Conservation (phyloP, 2,329 filamentous ascomycete genomes). For the Botryosphaeria agaves region DNA sequence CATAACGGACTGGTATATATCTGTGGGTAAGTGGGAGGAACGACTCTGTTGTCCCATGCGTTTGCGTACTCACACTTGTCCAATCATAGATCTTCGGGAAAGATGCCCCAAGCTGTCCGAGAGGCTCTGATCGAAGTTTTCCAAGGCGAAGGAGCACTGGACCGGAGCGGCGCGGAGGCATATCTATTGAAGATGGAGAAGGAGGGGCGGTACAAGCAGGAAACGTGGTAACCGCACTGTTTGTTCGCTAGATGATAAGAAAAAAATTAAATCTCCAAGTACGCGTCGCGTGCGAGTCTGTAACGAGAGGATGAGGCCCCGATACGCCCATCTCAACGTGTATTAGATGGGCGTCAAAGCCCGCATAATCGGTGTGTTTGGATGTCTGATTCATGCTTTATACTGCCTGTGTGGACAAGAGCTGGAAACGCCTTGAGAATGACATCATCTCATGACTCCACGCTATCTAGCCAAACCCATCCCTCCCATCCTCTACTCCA, state of each 20-base stretch:
- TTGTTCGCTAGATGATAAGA: not conserved
- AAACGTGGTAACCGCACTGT: slow-evolving; percentile 48
- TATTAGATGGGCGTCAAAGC: not conserved
- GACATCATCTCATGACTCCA: no score
- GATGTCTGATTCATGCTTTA: no score
- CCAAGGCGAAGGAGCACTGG: slow-evolving; percentile 19
- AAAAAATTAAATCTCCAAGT: not conserved
- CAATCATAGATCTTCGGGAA: slow-evolving; percentile 38
- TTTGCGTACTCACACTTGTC: slow-evolving; percentile 1
- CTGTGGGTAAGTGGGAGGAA: slow-evolving; percentile 28
- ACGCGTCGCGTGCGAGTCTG: not conserved
- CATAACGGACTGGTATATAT: slow-evolving; percentile 37
- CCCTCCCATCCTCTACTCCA: slow-evolving; percentile 11
- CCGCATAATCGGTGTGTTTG: not conserved
- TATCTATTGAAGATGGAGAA: slow-evolving; percentile 43
- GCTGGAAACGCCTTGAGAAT: no score
- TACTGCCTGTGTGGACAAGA: no score
- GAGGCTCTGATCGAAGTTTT: slow-evolving; percentile 49
- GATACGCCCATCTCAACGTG: not conserved
- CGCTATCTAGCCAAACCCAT: not conserved
- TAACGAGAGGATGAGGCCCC: not conserved
- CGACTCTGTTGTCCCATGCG: not conserved
- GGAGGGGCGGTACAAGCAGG: slow-evolving; percentile 45
- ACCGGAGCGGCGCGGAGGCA: slow-evolving; percentile 34
- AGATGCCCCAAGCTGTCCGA: slow-evolving; percentile 53